Base-by-base conservation (phyloP, 2,329 filamentous ascomycete genomes). In the Penicillium sp. region DNA sequence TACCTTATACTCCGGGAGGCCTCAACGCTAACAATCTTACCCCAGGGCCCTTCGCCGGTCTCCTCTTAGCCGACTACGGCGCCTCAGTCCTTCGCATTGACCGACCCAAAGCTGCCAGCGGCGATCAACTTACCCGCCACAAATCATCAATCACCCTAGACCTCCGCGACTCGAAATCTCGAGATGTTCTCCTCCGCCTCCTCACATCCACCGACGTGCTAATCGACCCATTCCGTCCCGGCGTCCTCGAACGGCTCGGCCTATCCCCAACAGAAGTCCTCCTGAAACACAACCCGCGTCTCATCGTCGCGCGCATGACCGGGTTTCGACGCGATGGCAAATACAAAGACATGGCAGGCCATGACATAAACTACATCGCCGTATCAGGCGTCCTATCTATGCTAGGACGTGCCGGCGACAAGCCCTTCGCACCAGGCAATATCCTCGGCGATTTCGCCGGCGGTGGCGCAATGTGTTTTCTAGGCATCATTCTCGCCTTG, bases 341-440 rank as follows among this genome's bases (percentile, higher is more conserved):
- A 67, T 98, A 96, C 76, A 85, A 84, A 48, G 78, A 83, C 68
- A 97, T 96, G 93, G 92, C 93, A 0, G 93, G 93, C 45, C 93
- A 97, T 72, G 93, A 97, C 72, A 96, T 97, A 74, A 97, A 98
- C 72, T 98, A 98, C 75, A 88, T 98, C 43, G 91, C 93, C 49
- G 91, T 96, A 0, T 90, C 89, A 0, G 93, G 93, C 0, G 88
- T 90, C 1, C 77, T 98, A 27, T 83, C 83, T 0, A 80, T 96
- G 75, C 83, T 98, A 3, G 93, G 93, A 1, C 81, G 89, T 0
- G 78, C 79, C 27, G 83, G 81, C 16, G 84, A 88, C 69, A 87
- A 85, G 62, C 93, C 93, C 1, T 87, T 89, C 60, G 83, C 93
- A 19, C 95, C 95, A 0, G 85, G 81, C 6, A 98, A 98, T 69